A percentile compares a stretch with the other conserved stretches of the same genome.
Evolutionary conservation across 2,329 filamentous ascomycete species (phyloP).

Genomic region (Cladobotryum protrusum): DNA sequence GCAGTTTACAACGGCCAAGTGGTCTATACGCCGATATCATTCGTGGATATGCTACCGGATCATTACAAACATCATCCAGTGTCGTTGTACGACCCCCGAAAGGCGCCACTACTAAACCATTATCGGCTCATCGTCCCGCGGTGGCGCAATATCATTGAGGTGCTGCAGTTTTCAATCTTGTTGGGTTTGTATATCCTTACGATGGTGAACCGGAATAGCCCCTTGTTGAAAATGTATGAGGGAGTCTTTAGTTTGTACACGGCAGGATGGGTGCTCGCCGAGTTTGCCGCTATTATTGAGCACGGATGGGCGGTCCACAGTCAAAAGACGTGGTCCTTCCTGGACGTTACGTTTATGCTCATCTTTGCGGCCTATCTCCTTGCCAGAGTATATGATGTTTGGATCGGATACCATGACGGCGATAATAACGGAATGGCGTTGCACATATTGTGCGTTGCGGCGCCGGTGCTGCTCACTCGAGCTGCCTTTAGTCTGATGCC

Average conservation of each 20-base stretch:
- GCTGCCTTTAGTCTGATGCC: constrained; percentile 68
- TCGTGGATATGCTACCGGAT: constrained; percentile 67
- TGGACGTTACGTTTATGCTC: constrained; percentile 61
- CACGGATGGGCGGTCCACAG: constrained; percentile 64
- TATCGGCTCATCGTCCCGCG: constrained; percentile 66
- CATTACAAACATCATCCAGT: constrained; percentile 67
- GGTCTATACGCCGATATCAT: constrained; percentile 63
- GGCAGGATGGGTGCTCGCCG: constrained; percentile 61
- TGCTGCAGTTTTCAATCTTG: constrained; percentile 58
- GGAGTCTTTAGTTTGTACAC: constrained; percentile 57
- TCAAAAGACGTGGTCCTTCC: constrained; percentile 68
- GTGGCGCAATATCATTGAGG: constrained; percentile 60
- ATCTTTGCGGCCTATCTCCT: constrained; percentile 58
- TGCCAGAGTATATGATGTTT: constrained; percentile 52
- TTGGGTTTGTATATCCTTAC: constrained; percentile 56
- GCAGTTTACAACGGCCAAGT: constrained; percentile 63
- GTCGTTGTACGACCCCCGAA: constrained; percentile 61
- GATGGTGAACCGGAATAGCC: constrained; percentile 51
- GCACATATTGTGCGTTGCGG: constrained; percentile 59
- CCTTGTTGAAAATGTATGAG: constrained; percentile 45
- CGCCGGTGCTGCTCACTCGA: constrained; percentile 63
- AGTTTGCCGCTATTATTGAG: constrained; percentile 58
- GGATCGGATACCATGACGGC: constrained; percentile 27
- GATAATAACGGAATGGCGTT: constrained; percentile 45
- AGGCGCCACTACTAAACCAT: constrained; percentile 62